These are phyloP conservation scores for Brassica cretica DNA, from an alignment of 345 rosid genomes.

Conservation along the genomic window DNA sequence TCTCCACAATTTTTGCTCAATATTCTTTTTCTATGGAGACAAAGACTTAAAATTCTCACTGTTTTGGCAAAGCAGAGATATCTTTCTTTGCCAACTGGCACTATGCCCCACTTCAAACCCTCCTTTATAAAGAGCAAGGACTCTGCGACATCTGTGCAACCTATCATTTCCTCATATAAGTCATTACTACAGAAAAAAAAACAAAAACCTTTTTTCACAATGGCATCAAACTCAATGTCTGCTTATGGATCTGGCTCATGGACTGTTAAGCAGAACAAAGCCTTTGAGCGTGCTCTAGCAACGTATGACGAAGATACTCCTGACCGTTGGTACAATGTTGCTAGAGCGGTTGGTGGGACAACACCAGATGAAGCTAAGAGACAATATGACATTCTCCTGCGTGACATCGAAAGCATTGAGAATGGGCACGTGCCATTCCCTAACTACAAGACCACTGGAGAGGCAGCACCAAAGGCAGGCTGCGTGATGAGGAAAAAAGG, in stretches of 20 bases:
- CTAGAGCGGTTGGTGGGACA: conserved; percentile 83
- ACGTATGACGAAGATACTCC: conserved; percentile 91
- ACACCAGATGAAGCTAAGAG: conserved; percentile 83
- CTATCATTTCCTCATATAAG: conserved; percentile 26
- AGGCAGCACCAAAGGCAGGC: conserved; percentile 38
- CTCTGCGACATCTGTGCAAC: conserved; percentile 52
- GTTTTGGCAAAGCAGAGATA: conserved; percentile 18
- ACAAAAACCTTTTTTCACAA: conserved; percentile 14
- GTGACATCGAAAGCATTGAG: conserved; percentile 77
- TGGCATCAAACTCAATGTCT: conserved; percentile 88
- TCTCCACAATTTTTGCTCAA: conserved; percentile 36
- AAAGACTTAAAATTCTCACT: conserved; percentile 56
- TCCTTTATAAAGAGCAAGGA: conserved; percentile 62
- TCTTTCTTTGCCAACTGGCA: conserved; percentile 46
- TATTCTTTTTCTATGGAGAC: conserved; percentile 41
- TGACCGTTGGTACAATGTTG: conserved; percentile 94
- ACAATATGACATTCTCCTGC: conserved; percentile 74
- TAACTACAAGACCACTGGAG: conserved; percentile 55
- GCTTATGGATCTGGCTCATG: conserved; percentile 66
- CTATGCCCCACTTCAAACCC: conserved; percentile 25
- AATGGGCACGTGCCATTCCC: conserved; percentile 85
- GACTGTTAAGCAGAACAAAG: conserved; percentile 90
- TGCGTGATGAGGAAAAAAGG: conserved; percentile 45
- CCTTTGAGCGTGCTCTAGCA: conserved; percentile 90
- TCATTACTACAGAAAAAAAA: conserved; percentile 9